Base-by-base conservation (phyloP, 257 asterid genomes). In the Handroanthus guayacan region DNA sequence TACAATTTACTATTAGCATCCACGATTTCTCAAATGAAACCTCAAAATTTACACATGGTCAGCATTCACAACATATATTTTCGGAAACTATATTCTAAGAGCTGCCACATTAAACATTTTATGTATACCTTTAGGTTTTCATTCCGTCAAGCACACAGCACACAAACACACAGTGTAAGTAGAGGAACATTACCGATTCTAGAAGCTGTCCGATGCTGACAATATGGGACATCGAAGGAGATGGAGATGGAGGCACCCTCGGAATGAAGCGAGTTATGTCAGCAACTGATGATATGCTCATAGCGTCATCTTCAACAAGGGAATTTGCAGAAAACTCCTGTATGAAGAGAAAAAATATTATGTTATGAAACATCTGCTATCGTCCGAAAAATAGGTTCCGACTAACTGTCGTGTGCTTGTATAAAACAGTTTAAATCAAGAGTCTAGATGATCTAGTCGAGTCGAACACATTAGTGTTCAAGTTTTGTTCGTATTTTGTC, bases 141-240 rank as follows among this genome's bases (percentile, higher is more conserved):
- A 25, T 25, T 25, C 31, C 31, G 31, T 25, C 31, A 25, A 25
- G 31, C 31, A 25, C 31, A 25, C 31, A 1, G 31, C 31, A 25
- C 0, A 25, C 1, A 31, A 54, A 18, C 48, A 7, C 16, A 12
- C 9, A 36, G 20, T 6, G 44, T 12, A 36, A 36, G 37, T 54
- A 20, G 69, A 7, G 57, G 77, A 58, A 31, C 6, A 67, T 86
- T 87, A 95, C 99, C 79, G 98, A 95, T 87, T 95, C 97, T 74
- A 93, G 87, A 6, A 95, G 94, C 82, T 91, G 97, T 44, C 97
- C 99, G 36, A 95, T 88, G 87, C 98, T 90, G 82, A 89, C 92
- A 43, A 95, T 87, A 65, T 84, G 94, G 10, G 97, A 84, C 89
- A 91, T 85, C 11, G 97, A 90, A 34, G 96, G 92, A 69, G 97